Evolutionary conservation across 805 yeast genomes (phyloP).

Genomic region (Teunomyces aglyptinius): DNA sequence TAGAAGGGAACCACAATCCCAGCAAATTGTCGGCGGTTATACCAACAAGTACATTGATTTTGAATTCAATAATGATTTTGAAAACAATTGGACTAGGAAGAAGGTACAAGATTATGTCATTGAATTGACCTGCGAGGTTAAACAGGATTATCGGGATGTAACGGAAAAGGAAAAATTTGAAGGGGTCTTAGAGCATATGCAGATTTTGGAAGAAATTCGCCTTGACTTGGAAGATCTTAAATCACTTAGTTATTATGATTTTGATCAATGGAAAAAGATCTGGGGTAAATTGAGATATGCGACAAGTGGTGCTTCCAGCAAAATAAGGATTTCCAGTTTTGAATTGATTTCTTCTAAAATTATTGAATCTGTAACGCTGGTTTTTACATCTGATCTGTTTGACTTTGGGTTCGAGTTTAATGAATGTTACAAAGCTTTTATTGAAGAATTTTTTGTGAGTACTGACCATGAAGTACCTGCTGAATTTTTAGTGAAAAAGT

Average conservation of each 20-base stretch:
- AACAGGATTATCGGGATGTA: slow-evolving; percentile 21
- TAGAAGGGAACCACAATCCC: slow-evolving; percentile 23
- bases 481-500: slow-evolving; percentile 48
- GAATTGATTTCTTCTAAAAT: slow-evolving; percentile 73
- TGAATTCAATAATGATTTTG: slow-evolving; percentile 30
- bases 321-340: slow-evolving; percentile 57
- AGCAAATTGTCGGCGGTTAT: slow-evolving; percentile 12
- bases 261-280: slow-evolving; percentile 37
- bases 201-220: slow-evolving; percentile 14
- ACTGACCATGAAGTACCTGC: slow-evolving; percentile 24
- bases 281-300: slow-evolving; percentile 21
- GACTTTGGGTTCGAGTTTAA: slow-evolving; percentile 24
- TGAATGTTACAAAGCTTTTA: slow-evolving; percentile 46
- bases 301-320: slow-evolving; percentile 12
- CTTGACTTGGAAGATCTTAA: slow-evolving; percentile 7
- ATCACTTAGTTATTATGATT: slow-evolving; percentile 7
- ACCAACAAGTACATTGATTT: slow-evolving; percentile 27
- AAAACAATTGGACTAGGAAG: slow-evolving; percentile 15
- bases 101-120: slow-evolving; percentile 15
- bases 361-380: slow-evolving; percentile 38
- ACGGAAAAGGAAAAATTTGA: slow-evolving; percentile 16
- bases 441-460: slow-evolving; percentile 33
- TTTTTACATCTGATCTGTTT: slow-evolving; percentile 26
- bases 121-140: slow-evolving; percentile 22
- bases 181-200: slow-evolving; percentile 16